Base-by-base conservation (phyloP, 2,329 filamentous ascomycete species). In the Orbilia ellipsospora region DNA sequence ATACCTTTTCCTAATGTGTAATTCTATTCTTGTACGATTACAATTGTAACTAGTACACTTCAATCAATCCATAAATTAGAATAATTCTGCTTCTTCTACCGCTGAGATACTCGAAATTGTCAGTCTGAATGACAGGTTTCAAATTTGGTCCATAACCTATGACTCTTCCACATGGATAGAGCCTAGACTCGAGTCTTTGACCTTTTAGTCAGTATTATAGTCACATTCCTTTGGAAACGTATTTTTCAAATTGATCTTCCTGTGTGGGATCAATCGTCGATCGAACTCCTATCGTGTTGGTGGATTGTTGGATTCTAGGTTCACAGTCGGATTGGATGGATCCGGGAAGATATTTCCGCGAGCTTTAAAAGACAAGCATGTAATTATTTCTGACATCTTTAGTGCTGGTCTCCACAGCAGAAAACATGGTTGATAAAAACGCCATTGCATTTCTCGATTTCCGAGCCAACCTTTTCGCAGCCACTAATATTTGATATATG, bases 281-380 rank as follows among this genome's bases (percentile, higher is more conserved):
- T 57, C 54, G 8, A 7, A 31, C 23, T 8, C 28, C 5, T 40
- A 2, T 45, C 57, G 57, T 50, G 57, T 61, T 61, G 23, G 42
- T 20, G 18, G 42, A 36, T 20, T 36, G 57, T 61, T 61, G 57
- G 57, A 61, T 61, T 61, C 48, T 61, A 15, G 15, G 15, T 61
- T 50, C 40, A 16, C 40, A 31, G 18, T 42, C 23, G 4, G 31
- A 36, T 36, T 36, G 6, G 31, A 31, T 31, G 28, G 3, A 36
- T 23, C 50, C 57, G 3, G 57, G 54, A 7, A 23, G 18, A 20
- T n/a, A 55, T 59, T 18, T 45, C 23, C 54, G 7, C 16, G 15
- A 23, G 23, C 16, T 18, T 48, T 15, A 23, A 23, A 23, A 23
- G 23, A 23, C 23, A 23, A 23, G 23, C 23, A 23, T 23, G 23